Evolutionary conservation across 2,329 filamentous ascomycete genomes (phyloP).

Genomic region (Fusarium caatingaense): DNA sequence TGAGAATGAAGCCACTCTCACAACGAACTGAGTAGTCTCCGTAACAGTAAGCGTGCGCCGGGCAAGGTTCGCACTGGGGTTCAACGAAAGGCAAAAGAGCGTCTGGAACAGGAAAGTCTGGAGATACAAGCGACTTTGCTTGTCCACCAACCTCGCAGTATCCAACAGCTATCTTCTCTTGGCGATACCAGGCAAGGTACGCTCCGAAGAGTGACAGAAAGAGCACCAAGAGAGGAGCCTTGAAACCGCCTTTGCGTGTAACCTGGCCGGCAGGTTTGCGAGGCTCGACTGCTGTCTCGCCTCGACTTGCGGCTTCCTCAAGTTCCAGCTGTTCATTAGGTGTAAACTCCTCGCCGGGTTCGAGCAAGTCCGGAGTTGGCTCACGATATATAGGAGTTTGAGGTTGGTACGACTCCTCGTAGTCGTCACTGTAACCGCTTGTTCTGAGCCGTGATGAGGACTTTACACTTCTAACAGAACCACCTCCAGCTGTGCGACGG

Average conservation of each 20-base stretch:
- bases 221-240: conserved; percentile 77
- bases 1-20: conserved; percentile 87
- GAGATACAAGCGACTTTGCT: conserved; percentile 62
- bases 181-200: conserved; percentile 85
- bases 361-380: conserved; percentile 58
- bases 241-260: conserved; percentile 60
- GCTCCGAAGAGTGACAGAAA: conserved; percentile 75
- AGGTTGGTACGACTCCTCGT: conserved; percentile 52
- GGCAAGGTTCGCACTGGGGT: conserved; percentile 90
- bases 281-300: conserved; percentile 59
- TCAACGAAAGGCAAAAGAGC: conserved; percentile 76
- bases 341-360: conserved; percentile 91
- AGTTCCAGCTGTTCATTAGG: conserved; percentile 88
- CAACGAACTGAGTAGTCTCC: conserved; percentile 81
- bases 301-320: conserved; percentile 71
- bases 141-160: conserved; percentile 88
- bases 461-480: conserved; percentile 56
- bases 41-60: conserved; percentile 89
- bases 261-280: conserved; percentile 54
- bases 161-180: conserved; percentile 95
- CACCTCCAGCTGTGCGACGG: conserved; percentile 60
- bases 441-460: conserved; percentile 58
- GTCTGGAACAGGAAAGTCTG: conserved; percentile 71
- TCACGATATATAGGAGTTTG: conserved; percentile 42
- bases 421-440: conserved; percentile 48